Evolutionary conservation across 768 basidiomycete genomes (phyloP), one percentile per base, ranked within the genome.

Genomic region (Kwoniella heveanensis): DNA sequence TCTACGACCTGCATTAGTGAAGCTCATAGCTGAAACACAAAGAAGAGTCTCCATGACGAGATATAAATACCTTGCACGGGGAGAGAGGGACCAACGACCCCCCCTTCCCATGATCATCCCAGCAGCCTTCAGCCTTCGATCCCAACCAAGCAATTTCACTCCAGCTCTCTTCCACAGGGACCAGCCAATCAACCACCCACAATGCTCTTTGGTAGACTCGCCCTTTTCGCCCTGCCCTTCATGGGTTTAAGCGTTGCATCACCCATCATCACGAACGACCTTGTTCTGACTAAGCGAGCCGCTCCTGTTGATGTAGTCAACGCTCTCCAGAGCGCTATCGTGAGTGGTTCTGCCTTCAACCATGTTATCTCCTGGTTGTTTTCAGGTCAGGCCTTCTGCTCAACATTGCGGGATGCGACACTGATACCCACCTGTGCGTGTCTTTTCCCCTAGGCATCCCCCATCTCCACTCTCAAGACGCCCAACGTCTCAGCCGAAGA

Each of bases 151-250:
- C n/a, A n/a, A 17, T 17, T 19, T 44, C 17, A 44, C 39, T 19
- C 39, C 13, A 32, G 32, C 39, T n/a, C n/a, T n/a, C n/a, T n/a
- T n/a, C n/a, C n/a, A n/a, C 39, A 9, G 17, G 9, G 19, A 19
- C 4, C 6, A 44, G 8, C 8, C 27, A 24, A 24, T 30, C 4
- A 32, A 25, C 47, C 13, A 39, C 10, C 36, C 54, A 60, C 26
- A 22, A 66, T 66, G 65, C 47, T 61, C 54, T 57, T 66, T 37
- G 60, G 47, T 36, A 53, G 54, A 21, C 46, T 67, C 39, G 61
- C 61, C 49, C 39, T 67, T 21, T 52, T 59, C 39, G 61, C 56
- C 29, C 50, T 59, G 2, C 62, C 62, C 54, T 51, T 63, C 50
- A 2, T 63, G 27, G 55, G 62, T 8, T 30, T 59, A 13, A 26